Conservation (phyloP, 179 eudicot genomes). For the Amaranthus tricolor region DNA sequence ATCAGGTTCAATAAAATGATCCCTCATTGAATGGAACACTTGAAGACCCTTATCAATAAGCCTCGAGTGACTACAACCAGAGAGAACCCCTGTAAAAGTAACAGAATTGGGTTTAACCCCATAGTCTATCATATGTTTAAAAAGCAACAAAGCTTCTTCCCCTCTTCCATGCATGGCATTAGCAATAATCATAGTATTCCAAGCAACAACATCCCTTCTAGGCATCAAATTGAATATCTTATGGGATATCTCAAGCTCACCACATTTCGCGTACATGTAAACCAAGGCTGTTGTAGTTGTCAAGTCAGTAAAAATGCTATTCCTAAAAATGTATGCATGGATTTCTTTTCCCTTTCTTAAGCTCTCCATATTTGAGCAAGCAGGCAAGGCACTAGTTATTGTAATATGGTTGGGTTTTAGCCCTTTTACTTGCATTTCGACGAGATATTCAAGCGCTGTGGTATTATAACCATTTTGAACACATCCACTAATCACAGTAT, state of each 20-base stretch:
- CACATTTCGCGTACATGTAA: constrained; percentile 76
- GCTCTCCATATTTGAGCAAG: constrained; percentile 61
- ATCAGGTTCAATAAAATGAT: constrained; percentile 61
- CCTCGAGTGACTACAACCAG: constrained; percentile 77
- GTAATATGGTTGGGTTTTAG: constrained; percentile 66
- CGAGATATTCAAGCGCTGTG: constrained; percentile 55
- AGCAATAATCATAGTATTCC: constrained; percentile 75
- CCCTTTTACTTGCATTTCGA: constrained; percentile 56
- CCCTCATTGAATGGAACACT: constrained; percentile 58
- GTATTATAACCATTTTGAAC: constrained; percentile 47
- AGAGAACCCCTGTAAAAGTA: constrained; percentile 70
- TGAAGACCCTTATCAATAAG: constrained; percentile 65
- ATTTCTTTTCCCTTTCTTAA: constrained; percentile 71
- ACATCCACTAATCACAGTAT: constrained; percentile 70
- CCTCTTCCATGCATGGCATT: constrained; percentile 75
- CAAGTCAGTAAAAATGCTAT: constrained; percentile 43
- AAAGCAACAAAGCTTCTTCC: constrained; percentile 53
- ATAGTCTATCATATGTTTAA: constrained; percentile 49
- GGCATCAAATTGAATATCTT: constrained; percentile 53
- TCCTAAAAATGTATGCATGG: constrained; percentile 56
- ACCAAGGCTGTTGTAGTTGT: constrained; percentile 61
- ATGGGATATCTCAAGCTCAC: constrained; percentile 53
- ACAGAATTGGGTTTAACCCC: constrained; percentile 63
- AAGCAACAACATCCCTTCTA: constrained; percentile 58
- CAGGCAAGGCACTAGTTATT: constrained; percentile 58